These are phyloP conservation scores for Colletotrichum sidae DNA, from an alignment of 2,329 filamentous ascomycete genomes.

Conservation along the genomic window DNA sequence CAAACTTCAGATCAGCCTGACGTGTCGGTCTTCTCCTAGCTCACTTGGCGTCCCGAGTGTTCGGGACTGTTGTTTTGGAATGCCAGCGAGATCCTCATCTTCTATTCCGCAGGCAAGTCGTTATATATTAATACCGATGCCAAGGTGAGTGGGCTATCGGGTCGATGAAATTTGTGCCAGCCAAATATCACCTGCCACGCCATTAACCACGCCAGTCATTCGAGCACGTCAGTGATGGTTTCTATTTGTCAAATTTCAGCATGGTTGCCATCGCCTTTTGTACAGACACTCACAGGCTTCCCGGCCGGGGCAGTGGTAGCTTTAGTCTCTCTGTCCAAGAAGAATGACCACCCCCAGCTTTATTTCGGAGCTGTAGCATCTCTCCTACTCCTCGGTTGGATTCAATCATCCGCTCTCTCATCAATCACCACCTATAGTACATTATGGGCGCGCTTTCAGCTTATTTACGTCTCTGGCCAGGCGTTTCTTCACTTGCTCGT, in stretches of 20 bases:
- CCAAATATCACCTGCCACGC: too few relatives aligned
- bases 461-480: slow-evolving; percentile 1
- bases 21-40: too few relatives aligned
- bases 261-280: neutral
- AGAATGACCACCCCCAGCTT: neutral
- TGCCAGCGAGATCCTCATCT: too few relatives aligned
- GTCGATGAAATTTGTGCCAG: too few relatives aligned
- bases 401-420: neutral
- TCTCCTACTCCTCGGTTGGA: neutral
- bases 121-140: too few relatives aligned
- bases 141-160: too few relatives aligned
- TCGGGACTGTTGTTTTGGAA: too few relatives aligned
- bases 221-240: neutral
- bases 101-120: too few relatives aligned
- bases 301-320: neutral
- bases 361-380: neutral
- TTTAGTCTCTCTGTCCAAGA: neutral
- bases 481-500: neutral
- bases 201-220: neutral
- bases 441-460: slow-evolving; percentile 1
- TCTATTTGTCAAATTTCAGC: neutral
- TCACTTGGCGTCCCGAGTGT: too few relatives aligned
- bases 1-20: too few relatives aligned
- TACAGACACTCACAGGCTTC: neutral
- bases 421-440: neutral